Base-by-base conservation (phyloP, 1,284 basidiomycete genomes). In the Cryptococcus wingfieldii region DNA sequence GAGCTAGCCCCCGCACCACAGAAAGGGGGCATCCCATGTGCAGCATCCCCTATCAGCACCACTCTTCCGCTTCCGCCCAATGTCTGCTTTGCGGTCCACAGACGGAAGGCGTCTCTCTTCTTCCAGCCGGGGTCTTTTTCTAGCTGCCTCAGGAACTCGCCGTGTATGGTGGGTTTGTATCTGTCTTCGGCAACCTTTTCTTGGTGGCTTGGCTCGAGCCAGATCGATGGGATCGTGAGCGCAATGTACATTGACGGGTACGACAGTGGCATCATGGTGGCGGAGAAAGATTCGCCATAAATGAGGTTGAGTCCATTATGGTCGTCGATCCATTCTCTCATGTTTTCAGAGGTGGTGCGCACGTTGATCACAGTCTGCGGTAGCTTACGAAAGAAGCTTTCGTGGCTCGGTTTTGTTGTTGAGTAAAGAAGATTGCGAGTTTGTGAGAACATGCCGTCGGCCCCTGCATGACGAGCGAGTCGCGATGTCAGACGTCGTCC, bases 361-460 rank as follows among this genome's bases (percentile, higher is more conserved):
- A 61, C 12, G 38, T 64, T 64, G 38, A 62, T 58, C 14, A 50
- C 56, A 18, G 59, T 57, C 47, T 53, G 60, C 5, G 55, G 54
- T 7, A 60, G 51, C 2, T 38, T 46, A 16, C 12, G 23, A 39
- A 16, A 31, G 23, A 3, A 23, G 23, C 23, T 23, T 23, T 23
- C 23, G 3, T 23, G 23, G 23, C 23, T 23, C 23, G 23, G 23
- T 23, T 23, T 23, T 23, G 2, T 23, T 23, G 23, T 23, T 3
- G 51, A 13, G 31, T 16, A 53, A 3, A 62, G 46, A 10, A 51
- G n/a, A 5, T 54, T 42, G 28, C 64, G 56, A 28, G 56, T 53
- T 5, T 47, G 47, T 13, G 58, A 61, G 57, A 64, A 64, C 60
- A 66, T 64, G 16, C 65, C 65, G 41, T 66, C 65, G 16, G 65